Base-by-base conservation (phyloP, 148 eudicot species). In the Nepenthes mirabilis region DNA sequence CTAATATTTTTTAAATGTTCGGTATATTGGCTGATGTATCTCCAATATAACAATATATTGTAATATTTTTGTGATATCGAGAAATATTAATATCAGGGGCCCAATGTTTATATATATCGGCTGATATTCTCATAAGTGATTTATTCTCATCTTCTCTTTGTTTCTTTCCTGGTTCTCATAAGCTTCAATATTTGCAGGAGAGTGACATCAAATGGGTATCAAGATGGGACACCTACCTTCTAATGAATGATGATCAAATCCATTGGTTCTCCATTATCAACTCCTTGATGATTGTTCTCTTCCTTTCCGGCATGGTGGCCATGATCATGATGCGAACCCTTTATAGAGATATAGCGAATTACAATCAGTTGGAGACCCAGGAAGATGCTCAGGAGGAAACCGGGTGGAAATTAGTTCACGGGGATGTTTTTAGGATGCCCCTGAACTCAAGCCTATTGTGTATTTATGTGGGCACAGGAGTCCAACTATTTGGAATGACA, bases 271-370 rank as follows among this genome's bases (percentile, higher is more conserved):
- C 83, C 55, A 76, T 79, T 45, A 79, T 75, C 36, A 75, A 79
- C 75, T 79, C 80, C 34, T 58, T 79, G 70, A 72, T 79, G 77
- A 76, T 76, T 48, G 75, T 76, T 1, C 77, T 79, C 14, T 79
- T 79, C 72, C 72, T 79, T 33, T 79, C 80, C 37, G 80, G 77
- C 53, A 75, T 79, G 80, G 80, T 79, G 55, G 83, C 83, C 69
- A 79, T 79, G 83, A 75, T 79, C 72, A 79, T 79, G 79, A 75
- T 79, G 83, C 73, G 83, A 53, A 79, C 83, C 45, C 83, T 79
- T 11, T 79, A 79, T 72, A 59, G 76, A 53, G 83, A 79, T 62
- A 79, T 79, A 36, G 76, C 83, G 60, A 75, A 72, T 68, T 79
- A 79, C 59, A 79, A 79, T 56, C 83, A 79, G 68, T 57, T 79